A percentile compares a stretch with the other conserved stretches of the same genome.
phyloP scores from a whole-genome alignment of 2,329 filamentous ascomycete species.

The Capronia epimyces region DNA sequence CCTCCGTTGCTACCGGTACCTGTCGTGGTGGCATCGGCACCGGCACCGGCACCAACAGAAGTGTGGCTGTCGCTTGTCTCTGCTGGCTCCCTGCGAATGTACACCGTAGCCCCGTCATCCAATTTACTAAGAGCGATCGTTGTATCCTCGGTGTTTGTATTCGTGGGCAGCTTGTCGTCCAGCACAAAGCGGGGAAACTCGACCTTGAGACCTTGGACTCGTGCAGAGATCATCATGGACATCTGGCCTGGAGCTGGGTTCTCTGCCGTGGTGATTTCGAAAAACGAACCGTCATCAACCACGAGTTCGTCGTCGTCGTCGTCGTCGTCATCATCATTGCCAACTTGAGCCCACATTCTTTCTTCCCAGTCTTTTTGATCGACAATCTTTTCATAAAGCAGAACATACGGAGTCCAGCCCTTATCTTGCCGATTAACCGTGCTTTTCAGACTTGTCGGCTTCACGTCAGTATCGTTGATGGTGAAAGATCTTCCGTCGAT shows the following conservation, averaged over 20 bases:
- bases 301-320: too few species aligned
- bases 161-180: neutral
- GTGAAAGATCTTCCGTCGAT: neutral
- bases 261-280: neutral
- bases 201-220: neutral
- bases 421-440: neutral
- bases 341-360: neutral
- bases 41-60: neutral
- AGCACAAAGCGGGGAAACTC: neutral
- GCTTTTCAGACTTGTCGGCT: neutral
- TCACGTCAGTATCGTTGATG: neutral
- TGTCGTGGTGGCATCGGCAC: neutral
- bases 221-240: neutral
- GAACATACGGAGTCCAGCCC: conserved; percentile 16
- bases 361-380: neutral
- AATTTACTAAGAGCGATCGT: neutral
- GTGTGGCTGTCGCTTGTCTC: neutral
- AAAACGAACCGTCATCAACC: neutral
- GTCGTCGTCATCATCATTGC: neutral
- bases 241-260: neutral
- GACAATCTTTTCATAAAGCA: conserved; percentile 18
- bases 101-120: neutral
- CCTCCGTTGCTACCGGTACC: neutral
- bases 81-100: neutral
- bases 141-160: neutral